phyloP scores from a whole-genome alignment of 140 eudicot genomes.

The Senecio squalidus region DNA sequence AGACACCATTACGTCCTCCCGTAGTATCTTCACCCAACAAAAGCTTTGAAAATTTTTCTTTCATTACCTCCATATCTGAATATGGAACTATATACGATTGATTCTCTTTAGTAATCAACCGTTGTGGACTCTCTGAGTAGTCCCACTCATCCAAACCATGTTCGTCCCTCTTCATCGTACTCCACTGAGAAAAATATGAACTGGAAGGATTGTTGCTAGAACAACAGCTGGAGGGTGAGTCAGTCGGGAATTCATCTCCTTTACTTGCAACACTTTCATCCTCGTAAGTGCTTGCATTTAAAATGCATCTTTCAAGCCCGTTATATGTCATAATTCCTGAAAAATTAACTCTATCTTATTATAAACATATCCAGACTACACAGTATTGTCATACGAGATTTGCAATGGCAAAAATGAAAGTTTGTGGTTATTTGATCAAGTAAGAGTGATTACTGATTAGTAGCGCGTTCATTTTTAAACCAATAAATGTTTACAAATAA shows the following conservation, averaged over 20 bases:
- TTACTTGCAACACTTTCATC: constrained; percentile 55
- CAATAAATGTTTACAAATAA: too few species aligned
- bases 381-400: too few species aligned
- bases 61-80: constrained; percentile 64
- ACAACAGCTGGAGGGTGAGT: constrained; percentile 78
- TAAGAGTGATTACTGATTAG: too few species aligned
- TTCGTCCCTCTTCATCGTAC: constrained; percentile 53
- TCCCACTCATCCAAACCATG: constrained; percentile 62
- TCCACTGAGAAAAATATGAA: constrained; percentile 64
- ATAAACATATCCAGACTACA: too few species aligned
- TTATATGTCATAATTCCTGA: constrained; percentile 81
- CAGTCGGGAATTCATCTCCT: constrained; percentile 49
- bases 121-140: constrained; percentile 41
- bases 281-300: constrained; percentile 47
- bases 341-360: too few species aligned
- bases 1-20: constrained; percentile 69
- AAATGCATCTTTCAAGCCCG: constrained; percentile 90
- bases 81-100: constrained; percentile 27
- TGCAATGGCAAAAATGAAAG: too few species aligned
- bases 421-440: too few species aligned
- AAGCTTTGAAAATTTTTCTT: constrained; percentile 76
- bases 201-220: constrained; percentile 73
- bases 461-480: too few species aligned
- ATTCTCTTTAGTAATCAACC: constrained; percentile 30
- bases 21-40: constrained; percentile 88